phyloP scores from a whole-genome alignment of 2,329 filamentous ascomycete genomes.

The Colletotrichum sp. region DNA sequence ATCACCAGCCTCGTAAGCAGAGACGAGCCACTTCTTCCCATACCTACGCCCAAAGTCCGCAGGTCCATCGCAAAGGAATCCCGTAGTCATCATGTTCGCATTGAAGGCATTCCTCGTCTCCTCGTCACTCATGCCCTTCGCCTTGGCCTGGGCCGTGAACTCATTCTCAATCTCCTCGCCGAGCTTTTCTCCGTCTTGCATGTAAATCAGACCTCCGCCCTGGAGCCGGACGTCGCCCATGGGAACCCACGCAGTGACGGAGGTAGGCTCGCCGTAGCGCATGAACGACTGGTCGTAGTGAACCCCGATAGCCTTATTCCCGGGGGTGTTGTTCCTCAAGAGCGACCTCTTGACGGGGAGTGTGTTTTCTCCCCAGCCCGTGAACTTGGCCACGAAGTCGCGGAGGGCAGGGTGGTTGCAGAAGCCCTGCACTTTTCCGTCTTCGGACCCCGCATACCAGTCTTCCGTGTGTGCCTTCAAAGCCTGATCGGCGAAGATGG shows the following conservation, averaged over 20 bases:
- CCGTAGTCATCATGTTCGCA: conserved; percentile 62
- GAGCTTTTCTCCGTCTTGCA: conserved; percentile 47
- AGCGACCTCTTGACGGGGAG: conserved; percentile 45
- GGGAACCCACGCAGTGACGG: conserved; percentile 62
- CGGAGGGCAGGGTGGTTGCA: conserved; percentile 56
- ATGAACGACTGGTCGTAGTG: conserved; percentile 67
- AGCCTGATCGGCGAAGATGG: conserved; percentile 41
- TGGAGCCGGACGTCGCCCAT: conserved; percentile 58
- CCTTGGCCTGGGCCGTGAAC: conserved; percentile 47
- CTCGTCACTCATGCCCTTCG: conserved; percentile 54
- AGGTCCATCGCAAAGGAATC: conserved; percentile 48
- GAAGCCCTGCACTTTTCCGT: conserved; percentile 36
- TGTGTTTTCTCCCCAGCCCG: conserved; percentile 53
- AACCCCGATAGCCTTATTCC: conserved; percentile 62
- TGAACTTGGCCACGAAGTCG: conserved; percentile 55
- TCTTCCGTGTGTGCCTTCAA: conserved; percentile 57
- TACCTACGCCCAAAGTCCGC: conserved; percentile 32
- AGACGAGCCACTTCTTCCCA: conserved; percentile 37
- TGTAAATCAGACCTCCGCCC: conserved; percentile 64
- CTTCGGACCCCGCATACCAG: conserved; percentile 47
- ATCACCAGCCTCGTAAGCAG: conserved; percentile 44
- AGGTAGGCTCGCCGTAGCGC: conserved; percentile 57
- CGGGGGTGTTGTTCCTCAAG: conserved; percentile 61
- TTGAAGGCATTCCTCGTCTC: conserved; percentile 60
- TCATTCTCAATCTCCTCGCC: conserved; percentile 45